phyloP scores from a whole-genome alignment of 768 basidiomycete genomes.

The Cyathus striatus region DNA sequence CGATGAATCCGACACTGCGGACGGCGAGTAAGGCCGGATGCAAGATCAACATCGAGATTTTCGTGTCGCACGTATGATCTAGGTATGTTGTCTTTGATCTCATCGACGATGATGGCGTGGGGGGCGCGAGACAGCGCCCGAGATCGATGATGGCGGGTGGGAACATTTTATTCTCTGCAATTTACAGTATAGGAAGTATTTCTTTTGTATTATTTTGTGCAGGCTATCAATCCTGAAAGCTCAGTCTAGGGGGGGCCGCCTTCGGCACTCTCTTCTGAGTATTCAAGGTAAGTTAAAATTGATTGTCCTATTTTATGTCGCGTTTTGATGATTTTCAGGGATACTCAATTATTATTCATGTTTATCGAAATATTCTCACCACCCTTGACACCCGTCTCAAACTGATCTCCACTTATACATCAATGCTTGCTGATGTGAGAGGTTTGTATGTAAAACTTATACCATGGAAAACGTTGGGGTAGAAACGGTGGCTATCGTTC shows the following conservation, averaged over 20 bases:
- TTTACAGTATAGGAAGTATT: conserved; percentile 10
- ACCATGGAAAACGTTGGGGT: not conserved
- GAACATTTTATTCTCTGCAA: not conserved
- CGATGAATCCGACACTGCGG: conserved; percentile 4
- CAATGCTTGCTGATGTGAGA: not conserved
- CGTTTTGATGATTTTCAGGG: no score
- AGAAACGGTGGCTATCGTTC: not conserved
- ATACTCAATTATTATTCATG: no score
- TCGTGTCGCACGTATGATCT: no score
- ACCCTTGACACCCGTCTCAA: no score
- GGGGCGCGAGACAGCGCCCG: not conserved
- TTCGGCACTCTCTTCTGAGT: not conserved
- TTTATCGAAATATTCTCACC: no score
- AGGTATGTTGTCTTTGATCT: conserved; percentile 15
- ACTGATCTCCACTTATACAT: no score
- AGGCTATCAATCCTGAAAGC: conserved; percentile 7
- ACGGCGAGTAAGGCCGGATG: conserved; percentile 1
- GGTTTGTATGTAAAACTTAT: not conserved
- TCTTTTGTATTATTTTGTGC: conserved; percentile 8
- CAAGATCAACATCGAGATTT: no score
- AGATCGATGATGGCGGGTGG: not conserved
- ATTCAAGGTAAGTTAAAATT: not conserved
- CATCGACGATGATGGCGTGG: not conserved
- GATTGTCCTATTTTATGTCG: no score
- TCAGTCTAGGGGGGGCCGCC: conserved; percentile 6